These are phyloP conservation scores for Yamadazyma epiphylla DNA, from an alignment of 1,139 yeast genomes.

Conservation along the genomic window DNA sequence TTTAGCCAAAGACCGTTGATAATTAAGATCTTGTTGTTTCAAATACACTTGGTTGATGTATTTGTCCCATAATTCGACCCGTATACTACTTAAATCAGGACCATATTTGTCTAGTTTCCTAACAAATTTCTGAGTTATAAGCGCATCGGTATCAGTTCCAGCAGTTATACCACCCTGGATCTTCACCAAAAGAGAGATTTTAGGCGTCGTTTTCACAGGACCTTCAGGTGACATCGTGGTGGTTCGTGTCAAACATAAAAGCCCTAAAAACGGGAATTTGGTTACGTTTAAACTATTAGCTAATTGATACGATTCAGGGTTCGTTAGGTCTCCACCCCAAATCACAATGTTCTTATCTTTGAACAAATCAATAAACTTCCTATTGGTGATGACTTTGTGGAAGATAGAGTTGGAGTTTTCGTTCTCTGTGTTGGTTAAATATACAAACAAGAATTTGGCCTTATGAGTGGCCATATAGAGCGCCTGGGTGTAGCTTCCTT, in stretches of 20 bases:
- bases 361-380: constrained; percentile 49
- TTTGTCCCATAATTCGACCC: constrained; percentile 59
- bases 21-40: constrained; percentile 76
- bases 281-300: constrained; percentile 74
- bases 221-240: constrained; percentile 61
- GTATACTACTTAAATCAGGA: constrained; percentile 55
- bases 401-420: constrained; percentile 58
- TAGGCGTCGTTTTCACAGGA: constrained; percentile 47
- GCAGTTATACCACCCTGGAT: constrained; percentile 58
- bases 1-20: constrained; percentile 59
- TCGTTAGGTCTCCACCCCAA: constrained; percentile 87
- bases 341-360: constrained; percentile 51
- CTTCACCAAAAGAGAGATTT: constrained; percentile 59
- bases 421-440: constrained; percentile 70
- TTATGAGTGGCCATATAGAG: constrained; percentile 62
- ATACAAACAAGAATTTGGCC: constrained; percentile 67
- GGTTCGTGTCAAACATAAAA: constrained; percentile 54
- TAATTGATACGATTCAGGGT: constrained; percentile 81
- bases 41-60: constrained; percentile 59
- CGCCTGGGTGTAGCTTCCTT: constrained; percentile 79
- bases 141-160: constrained; percentile 12
- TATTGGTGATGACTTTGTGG: constrained; percentile 52
- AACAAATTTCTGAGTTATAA: constrained; percentile 38
- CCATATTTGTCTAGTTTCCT: constrained; percentile 52
- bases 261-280: constrained; percentile 76